Evolutionary conservation across 1,284 basidiomycete species (phyloP).

Genomic region (Ceratobasidium sp.): DNA sequence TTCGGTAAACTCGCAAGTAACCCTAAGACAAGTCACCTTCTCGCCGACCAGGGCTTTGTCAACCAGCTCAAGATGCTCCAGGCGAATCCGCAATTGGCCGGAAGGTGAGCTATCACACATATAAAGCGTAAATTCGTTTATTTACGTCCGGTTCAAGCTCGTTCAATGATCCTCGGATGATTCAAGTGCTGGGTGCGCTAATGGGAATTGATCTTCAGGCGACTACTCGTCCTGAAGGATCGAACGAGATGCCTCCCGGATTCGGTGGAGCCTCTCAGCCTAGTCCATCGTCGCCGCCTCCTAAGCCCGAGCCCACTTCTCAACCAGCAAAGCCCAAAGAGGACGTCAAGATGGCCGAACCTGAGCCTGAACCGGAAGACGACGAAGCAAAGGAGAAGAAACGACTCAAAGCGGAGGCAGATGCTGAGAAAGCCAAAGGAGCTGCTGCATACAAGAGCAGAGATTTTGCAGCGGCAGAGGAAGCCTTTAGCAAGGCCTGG

Average conservation of each 20-base stretch:
- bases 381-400: conserved; percentile 61
- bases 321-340: conserved; percentile 52
- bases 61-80: conserved; percentile 69
- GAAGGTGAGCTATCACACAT: conserved; percentile 51
- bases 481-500: conserved; percentile 87
- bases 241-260: conserved; percentile 77
- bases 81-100: conserved; percentile 66
- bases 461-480: conserved; percentile 74
- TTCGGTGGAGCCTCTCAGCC: conserved; percentile 37
- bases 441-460: conserved; percentile 86
- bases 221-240: conserved; percentile 84
- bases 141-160: conserved; percentile 50
- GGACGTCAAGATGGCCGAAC: conserved; percentile 60
- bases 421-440: conserved; percentile 79
- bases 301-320: conserved; percentile 42
- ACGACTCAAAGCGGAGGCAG: conserved; percentile 73
- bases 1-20: conserved; percentile 84
- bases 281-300: conserved; percentile 51
- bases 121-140: not conserved
- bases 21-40: conserved; percentile 82
- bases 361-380: conserved; percentile 67
- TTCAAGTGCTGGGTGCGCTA: conserved; percentile 84
- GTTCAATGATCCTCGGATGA: conserved; percentile 88
- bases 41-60: conserved; percentile 83
- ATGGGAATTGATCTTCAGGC: conserved; percentile 95